Conservation (phyloP, 164 flowering plant genomes). For the Vitis labrusca region DNA sequence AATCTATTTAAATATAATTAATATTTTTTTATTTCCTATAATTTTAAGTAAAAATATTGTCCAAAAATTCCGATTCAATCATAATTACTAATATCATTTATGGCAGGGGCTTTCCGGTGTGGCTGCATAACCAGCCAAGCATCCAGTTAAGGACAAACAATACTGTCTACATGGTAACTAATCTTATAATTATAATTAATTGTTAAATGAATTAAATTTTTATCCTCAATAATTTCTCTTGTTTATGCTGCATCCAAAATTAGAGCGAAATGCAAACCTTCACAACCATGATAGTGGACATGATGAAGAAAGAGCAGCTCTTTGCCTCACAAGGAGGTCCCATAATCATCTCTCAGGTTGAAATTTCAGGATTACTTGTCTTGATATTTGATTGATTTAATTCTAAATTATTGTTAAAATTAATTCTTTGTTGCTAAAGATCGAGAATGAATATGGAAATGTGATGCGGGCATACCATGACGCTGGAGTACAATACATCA, state of each 20-base stretch:
- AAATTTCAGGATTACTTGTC: background rate
- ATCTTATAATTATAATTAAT: background rate
- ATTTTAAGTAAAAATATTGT: too few species aligned
- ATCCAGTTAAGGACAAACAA: conserved; percentile 17
- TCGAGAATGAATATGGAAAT: conserved; percentile 54
- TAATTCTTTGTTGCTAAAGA: conserved; percentile 13
- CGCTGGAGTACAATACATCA: conserved; percentile 32
- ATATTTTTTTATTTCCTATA: too few species aligned
- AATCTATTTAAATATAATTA: too few species aligned
- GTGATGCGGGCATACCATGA: conserved; percentile 25
- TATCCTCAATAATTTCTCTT: background rate
- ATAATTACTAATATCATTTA: background rate
- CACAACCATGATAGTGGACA: conserved; percentile 32
- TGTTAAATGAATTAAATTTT: background rate
- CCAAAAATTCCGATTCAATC: too few species aligned
- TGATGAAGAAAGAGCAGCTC: conserved; percentile 24
- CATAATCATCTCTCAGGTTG: conserved; percentile 37
- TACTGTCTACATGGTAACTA: conserved; percentile 3
- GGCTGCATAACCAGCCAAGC: conserved; percentile 17
- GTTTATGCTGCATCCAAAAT: too few species aligned
- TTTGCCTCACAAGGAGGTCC: conserved; percentile 50
- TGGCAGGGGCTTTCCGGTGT: conserved; percentile 24
- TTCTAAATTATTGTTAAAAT: background rate
- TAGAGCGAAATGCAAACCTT: conserved; percentile 33
- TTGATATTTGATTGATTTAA: background rate